A percentile compares a stretch with the other conserved stretches of the same genome.
phyloP scores from a whole-genome alignment of 768 basidiomycete species.

The Dacryopinax primogenitus region DNA sequence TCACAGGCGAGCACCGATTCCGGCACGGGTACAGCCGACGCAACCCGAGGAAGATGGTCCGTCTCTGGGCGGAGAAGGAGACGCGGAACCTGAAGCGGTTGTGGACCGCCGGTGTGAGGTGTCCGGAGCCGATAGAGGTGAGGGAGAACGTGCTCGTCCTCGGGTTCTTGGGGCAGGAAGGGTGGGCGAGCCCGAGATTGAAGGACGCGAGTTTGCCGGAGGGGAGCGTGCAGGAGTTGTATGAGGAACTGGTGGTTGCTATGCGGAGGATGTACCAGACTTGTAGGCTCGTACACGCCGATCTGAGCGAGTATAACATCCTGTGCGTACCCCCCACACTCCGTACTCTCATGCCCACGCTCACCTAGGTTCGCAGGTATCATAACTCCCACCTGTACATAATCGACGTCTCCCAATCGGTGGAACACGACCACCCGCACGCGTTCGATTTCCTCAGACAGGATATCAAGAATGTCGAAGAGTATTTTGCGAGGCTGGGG shows the following conservation, averaged over 20 bases:
- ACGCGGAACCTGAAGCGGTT: conserved; percentile 89
- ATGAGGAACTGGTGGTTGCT: conserved; percentile 64
- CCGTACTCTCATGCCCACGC: neutral
- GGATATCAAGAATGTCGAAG: conserved; percentile 86
- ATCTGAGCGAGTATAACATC: conserved; percentile 96
- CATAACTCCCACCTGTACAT: conserved; percentile 60
- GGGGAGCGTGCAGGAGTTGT: conserved; percentile 45
- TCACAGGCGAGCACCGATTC: conserved; percentile 92
- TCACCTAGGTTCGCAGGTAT: conserved; percentile 20
- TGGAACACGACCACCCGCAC: conserved; percentile 93
- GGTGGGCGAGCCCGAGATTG: conserved; percentile 85
- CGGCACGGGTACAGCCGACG: conserved; percentile 60
- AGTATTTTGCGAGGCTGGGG: conserved; percentile 71
- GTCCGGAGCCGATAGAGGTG: conserved; percentile 84
- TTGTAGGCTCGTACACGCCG: conserved; percentile 93
- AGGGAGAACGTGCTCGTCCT: conserved; percentile 95
- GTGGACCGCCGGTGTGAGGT: conserved; percentile 65
- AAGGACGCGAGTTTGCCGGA: conserved; percentile 67
- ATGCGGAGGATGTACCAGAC: conserved; percentile 75
- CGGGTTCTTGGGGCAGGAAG: conserved; percentile 74
- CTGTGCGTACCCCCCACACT: conserved; percentile 37
- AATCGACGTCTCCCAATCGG: conserved; percentile 97
- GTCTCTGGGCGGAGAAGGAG: conserved; percentile 98
- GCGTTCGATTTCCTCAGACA: conserved; percentile 92
- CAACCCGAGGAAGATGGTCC: conserved; percentile 97